These are phyloP conservation scores for Teratosphaeria destructans DNA, from an alignment of 2,329 filamentous ascomycete species.

Conservation along the genomic window DNA sequence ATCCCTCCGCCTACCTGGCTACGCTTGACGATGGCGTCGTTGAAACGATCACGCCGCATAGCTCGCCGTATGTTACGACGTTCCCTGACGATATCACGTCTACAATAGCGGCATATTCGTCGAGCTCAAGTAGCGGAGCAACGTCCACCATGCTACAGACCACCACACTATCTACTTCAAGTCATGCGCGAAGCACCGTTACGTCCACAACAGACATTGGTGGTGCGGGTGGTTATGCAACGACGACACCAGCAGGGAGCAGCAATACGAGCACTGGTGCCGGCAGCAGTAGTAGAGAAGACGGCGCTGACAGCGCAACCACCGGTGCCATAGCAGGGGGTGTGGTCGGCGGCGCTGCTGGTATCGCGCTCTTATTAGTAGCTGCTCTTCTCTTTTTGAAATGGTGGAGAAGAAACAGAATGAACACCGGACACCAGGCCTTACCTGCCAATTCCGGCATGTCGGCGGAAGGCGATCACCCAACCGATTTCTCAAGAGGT, in stretches of 20 bases:
- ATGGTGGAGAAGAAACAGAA: constrained; percentile 35
- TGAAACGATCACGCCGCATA: constrained; percentile 13
- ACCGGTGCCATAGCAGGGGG: constrained; percentile 48
- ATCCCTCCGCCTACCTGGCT: constrained; percentile 10
- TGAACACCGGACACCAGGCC: constrained; percentile 14
- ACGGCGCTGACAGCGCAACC: constrained; percentile 8
- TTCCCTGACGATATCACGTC: constrained; percentile 13
- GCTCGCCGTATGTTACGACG: constrained; percentile 17
- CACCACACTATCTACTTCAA: neutral
- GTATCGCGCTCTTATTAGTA: constrained; percentile 41
- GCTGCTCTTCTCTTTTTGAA: constrained; percentile 43
- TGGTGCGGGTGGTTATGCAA: neutral
- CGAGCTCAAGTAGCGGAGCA: constrained; percentile 1
- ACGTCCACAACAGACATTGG: constrained; percentile 7
- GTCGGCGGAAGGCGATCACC: constrained; percentile 3
- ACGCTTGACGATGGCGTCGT: constrained; percentile 18
- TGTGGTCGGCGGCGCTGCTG: constrained; percentile 52
- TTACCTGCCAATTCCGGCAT: constrained; percentile 14
- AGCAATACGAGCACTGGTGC: neutral
- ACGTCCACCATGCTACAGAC: constrained; percentile 3
- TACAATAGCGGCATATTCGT: constrained; percentile 13
- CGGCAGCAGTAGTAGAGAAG: constrained; percentile 4
- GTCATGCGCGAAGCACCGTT: constrained; percentile 3
- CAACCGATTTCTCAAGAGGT: constrained; percentile 6
- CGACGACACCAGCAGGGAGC: neutral